Evolutionary conservation across 164 flowering plant genomes (phyloP).

Genomic region (Brasenia schreberi): DNA sequence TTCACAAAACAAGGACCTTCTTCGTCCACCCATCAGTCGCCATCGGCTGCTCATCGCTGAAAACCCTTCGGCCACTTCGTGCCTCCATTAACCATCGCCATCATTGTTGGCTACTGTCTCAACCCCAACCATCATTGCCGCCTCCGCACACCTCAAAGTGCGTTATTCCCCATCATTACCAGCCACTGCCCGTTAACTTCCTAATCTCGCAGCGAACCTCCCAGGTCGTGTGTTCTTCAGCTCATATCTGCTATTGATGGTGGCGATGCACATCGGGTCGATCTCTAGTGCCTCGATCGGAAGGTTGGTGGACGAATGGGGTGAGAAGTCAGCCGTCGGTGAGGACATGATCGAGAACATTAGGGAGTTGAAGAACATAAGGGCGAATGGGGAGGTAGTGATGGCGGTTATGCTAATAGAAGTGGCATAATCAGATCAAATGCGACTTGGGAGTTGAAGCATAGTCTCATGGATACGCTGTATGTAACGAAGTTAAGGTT

Average conservation of each 20-base stretch:
- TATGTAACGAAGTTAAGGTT: conserved; percentile 73
- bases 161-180: too few relatives aligned
- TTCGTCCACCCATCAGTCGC: neutral
- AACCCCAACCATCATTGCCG: neutral
- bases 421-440: conserved; percentile 1
- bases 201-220: too few relatives aligned
- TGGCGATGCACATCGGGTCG: neutral
- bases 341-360: conserved; percentile 18
- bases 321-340: conserved; percentile 44
- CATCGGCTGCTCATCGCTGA: neutral
- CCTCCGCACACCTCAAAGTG: neutral
- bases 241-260: rapidly evolving
- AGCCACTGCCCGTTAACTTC: neutral
- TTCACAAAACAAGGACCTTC: too few relatives aligned
- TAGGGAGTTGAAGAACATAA: conserved; percentile 32
- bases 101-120: conserved; percentile 13
- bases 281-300: neutral
- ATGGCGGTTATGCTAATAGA: conserved; percentile 3
- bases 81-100: conserved; percentile 2
- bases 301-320: conserved; percentile 50
- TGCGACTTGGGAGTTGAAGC: conserved; percentile 44
- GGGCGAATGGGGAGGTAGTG: conserved; percentile 66
- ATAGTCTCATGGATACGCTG: conserved; percentile 64
- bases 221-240: rapidly evolving
- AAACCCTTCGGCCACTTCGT: too few relatives aligned